A percentile compares a stretch with the other conserved stretches of the same genome.
phyloP scores from a whole-genome alignment of 495 filamentous ascomycete species.

The Neurospora sp. region DNA sequence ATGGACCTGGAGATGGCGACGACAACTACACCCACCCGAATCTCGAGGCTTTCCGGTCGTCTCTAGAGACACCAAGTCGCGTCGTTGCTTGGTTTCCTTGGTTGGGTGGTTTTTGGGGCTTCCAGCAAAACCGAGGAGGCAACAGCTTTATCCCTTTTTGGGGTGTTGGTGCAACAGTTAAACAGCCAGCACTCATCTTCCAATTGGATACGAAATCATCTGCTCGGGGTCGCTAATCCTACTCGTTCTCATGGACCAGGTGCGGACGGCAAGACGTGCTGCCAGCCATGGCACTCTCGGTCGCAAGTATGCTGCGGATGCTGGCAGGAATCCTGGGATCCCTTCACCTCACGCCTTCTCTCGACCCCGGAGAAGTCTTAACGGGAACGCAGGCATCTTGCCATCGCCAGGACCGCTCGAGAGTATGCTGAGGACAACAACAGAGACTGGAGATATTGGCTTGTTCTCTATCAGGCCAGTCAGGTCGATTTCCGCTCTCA shows the following conservation, averaged over 20 bases:
- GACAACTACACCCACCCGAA: not conserved
- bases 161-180: not conserved
- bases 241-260: conserved; percentile 23
- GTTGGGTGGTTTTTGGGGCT: not conserved
- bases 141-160: conserved; percentile 2
- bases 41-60: not conserved
- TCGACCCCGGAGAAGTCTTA: conserved; percentile 25
- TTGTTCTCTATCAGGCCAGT: conserved; percentile 46
- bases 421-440: conserved; percentile 61
- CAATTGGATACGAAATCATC: not conserved
- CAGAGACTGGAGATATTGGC: conserved; percentile 58
- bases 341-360: conserved; percentile 10
- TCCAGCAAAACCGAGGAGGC: not conserved
- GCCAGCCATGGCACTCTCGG: conserved; percentile 32
- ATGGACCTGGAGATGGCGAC: not conserved
- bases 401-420: conserved; percentile 36
- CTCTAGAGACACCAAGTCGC: not conserved
- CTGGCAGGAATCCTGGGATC: conserved; percentile 1
- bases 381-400: conserved; percentile 26
- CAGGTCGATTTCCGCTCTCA: conserved; percentile 26
- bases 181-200: not conserved
- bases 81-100: not conserved
- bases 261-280: conserved; percentile 25
- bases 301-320: conserved; percentile 23
- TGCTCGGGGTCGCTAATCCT: not conserved